Percentiles rank a stretch among this genome's conserved stretches.
phyloP scores from a whole-genome alignment of 345 rosid species.

The Reutealis trisperma region DNA sequence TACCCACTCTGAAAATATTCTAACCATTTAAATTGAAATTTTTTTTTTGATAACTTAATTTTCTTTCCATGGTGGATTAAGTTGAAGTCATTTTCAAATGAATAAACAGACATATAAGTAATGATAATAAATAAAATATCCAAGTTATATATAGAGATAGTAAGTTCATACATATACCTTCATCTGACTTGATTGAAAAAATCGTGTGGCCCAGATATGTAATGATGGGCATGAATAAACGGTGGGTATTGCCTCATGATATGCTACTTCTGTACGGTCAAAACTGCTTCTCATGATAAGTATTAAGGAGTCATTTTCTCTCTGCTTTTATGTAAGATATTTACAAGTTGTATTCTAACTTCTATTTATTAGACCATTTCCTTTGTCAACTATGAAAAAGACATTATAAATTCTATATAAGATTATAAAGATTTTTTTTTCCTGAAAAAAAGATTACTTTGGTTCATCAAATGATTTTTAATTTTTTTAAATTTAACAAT shows the following conservation, averaged over 20 bases:
- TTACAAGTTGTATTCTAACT: not conserved
- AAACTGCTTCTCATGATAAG: not conserved
- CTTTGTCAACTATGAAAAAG: not conserved
- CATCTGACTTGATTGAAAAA: constrained; percentile 9
- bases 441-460: not conserved
- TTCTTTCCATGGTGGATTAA: constrained; percentile 6
- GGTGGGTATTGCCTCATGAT: no score
- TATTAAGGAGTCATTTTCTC: not conserved
- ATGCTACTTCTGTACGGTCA: no score
- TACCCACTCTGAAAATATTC: no score
- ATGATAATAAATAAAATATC: not conserved
- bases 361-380: not conserved
- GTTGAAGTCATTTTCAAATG: constrained; percentile 26
- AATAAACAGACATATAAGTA: constrained; percentile 10
- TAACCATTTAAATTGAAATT: no score
- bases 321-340: not conserved
- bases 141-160: no score
- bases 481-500: no score
- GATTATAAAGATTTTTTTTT: no score
- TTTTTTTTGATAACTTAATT: not conserved
- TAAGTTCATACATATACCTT: not conserved
- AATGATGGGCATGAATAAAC: no score
- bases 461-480: no score
- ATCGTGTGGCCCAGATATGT: no score
- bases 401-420: not conserved